These are phyloP conservation scores for Gnomoniopsis smithogilvyi DNA, from an alignment of 2,329 filamentous ascomycete genomes.

Conservation along the genomic window DNA sequence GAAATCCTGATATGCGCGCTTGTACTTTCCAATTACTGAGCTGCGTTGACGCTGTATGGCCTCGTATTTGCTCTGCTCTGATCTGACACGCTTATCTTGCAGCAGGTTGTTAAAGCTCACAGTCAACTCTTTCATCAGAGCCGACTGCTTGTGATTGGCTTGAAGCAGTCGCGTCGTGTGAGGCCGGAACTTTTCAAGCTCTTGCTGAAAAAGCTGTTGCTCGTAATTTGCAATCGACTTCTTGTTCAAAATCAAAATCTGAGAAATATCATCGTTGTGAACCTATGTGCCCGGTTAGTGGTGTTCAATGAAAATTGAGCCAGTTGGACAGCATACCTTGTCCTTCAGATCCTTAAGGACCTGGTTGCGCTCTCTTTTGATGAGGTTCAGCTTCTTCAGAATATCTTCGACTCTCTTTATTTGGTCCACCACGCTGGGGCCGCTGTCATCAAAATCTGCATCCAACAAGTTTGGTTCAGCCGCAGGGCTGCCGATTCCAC, in stretches of 20 bases:
- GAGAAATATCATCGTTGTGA: conserved; percentile 95
- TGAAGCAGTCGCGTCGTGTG: conserved; percentile 89
- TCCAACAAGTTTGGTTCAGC: conserved; percentile 74
- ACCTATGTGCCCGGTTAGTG: conserved; percentile 53
- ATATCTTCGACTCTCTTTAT: conserved; percentile 86
- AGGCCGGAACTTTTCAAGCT: conserved; percentile 94
- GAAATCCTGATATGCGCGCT: conserved; percentile 88
- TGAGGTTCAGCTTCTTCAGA: conserved; percentile 82
- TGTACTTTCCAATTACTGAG: conserved; percentile 80
- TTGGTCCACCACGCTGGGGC: conserved; percentile 81
- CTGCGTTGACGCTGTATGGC: conserved; percentile 78
- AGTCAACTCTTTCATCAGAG: conserved; percentile 92
- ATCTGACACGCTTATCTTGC: conserved; percentile 89
- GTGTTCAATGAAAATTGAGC: background rate
- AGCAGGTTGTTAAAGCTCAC: conserved; percentile 80
- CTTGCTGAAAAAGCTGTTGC: conserved; percentile 85
- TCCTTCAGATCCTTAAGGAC: conserved; percentile 96
- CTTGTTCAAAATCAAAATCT: conserved; percentile 95
- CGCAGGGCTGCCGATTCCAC: conserved; percentile 58
- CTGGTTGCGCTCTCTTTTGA: conserved; percentile 88
- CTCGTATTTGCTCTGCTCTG: conserved; percentile 96
- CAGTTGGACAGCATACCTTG: conserved; percentile 62
- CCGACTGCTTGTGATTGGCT: conserved; percentile 91
- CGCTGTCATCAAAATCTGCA: conserved; percentile 81
- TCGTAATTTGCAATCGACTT: conserved; percentile 94